Conservation (phyloP, 257 asterid species). For the Salvia miltiorrhiza region DNA sequence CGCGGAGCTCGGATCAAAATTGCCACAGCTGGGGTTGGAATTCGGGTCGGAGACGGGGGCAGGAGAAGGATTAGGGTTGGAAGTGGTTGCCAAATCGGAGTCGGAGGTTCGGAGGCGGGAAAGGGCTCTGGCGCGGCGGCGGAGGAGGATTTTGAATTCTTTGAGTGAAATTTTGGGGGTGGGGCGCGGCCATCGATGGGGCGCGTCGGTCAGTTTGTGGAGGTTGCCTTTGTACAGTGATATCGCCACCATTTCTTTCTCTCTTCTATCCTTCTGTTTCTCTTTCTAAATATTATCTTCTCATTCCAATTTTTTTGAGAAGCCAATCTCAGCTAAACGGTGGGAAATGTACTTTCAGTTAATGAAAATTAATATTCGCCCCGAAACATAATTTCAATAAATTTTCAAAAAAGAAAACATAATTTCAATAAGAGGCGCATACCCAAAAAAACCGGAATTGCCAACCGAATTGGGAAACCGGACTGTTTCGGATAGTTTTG, state of each 20-base stretch:
- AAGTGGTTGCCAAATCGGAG: slow-evolving; percentile 25
- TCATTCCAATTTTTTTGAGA: too few species aligned
- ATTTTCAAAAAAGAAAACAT: too few species aligned
- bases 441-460: too few species aligned
- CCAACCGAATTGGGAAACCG: too few species aligned
- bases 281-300: neutral
- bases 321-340: too few species aligned
- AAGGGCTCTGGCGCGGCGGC: slow-evolving; percentile 72
- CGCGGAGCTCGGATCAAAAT: neutral
- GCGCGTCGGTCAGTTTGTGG: slow-evolving; percentile 64
- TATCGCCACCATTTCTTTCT: slow-evolving; percentile 61
- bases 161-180: slow-evolving; percentile 55
- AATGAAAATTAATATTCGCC: too few species aligned
- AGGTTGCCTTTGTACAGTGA: slow-evolving; percentile 89
- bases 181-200: slow-evolving; percentile 71
- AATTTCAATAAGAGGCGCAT: too few species aligned
- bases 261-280: neutral
- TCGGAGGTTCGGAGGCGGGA: slow-evolving; percentile 41
- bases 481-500: too few species aligned
- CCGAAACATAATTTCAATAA: too few species aligned
- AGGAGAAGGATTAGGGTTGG: slow-evolving; percentile 43
- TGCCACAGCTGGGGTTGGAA: neutral
- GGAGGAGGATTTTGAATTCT: slow-evolving; percentile 58
- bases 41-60: slow-evolving; percentile 27
- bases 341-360: too few species aligned